Conservation (phyloP, 2,329 filamentous ascomycete species). For the Penicillium vulpinum region DNA sequence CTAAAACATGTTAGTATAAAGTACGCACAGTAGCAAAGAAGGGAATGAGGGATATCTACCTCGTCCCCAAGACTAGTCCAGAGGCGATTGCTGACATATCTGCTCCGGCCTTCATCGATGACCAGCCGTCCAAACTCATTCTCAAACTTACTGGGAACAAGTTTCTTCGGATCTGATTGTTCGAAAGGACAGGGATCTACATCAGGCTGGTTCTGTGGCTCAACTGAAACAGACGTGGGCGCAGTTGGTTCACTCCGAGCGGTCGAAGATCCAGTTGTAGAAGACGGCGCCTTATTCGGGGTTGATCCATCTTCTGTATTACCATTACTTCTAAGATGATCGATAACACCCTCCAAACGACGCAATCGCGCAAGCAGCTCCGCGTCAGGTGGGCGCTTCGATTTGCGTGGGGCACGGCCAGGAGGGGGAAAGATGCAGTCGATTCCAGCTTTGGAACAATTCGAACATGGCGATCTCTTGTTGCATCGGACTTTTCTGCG, state of each 20-base stretch:
- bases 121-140: slow-evolving; percentile 58
- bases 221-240: background rate
- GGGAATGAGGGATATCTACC: slow-evolving; percentile 33
- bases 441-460: slow-evolving; percentile 52
- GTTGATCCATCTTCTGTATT: slow-evolving; percentile 14
- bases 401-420: slow-evolving; percentile 60
- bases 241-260: background rate
- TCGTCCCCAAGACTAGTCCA: slow-evolving; percentile 64
- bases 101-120: slow-evolving; percentile 59
- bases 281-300: slow-evolving; percentile 10
- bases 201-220: background rate
- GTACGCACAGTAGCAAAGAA: background rate
- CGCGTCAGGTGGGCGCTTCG: slow-evolving; percentile 58
- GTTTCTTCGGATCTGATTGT: slow-evolving; percentile 25
- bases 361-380: slow-evolving; percentile 60
- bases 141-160: slow-evolving; percentile 21
- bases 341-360: slow-evolving; percentile 62
- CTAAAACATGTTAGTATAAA: slow-evolving; percentile 31
- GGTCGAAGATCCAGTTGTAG: slow-evolving; percentile 12
- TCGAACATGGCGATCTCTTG: slow-evolving; percentile 50
- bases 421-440: slow-evolving; percentile 65
- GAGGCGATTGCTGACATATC: slow-evolving; percentile 63
- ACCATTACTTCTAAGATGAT: slow-evolving; percentile 55
- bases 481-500: slow-evolving; percentile 52
- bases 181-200: slow-evolving; percentile 19